A percentile compares a stretch with the other conserved stretches of the same genome.
phyloP scores from a whole-genome alignment of 2,329 filamentous ascomycete genomes.

The Shiraia sp. region DNA sequence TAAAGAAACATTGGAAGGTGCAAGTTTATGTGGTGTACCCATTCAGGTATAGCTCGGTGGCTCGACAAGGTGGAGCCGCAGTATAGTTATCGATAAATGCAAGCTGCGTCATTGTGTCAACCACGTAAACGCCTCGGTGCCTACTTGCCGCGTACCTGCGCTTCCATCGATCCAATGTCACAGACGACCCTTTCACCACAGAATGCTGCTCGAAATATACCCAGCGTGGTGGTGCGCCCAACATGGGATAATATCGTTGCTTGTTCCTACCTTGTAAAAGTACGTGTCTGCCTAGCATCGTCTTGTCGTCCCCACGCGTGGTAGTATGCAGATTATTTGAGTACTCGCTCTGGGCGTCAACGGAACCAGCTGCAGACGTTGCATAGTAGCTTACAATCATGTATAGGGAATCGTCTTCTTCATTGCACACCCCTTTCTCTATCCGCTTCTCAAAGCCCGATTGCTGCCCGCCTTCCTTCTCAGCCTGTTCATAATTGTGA shows the following conservation, averaged over 20 bases:
- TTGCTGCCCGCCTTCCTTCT: constrained; percentile 81
- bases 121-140: neutral
- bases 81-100: too few relatives aligned
- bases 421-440: constrained; percentile 73
- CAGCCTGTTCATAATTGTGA: constrained; percentile 78
- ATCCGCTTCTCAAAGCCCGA: constrained; percentile 76
- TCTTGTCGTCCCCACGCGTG: too few relatives aligned
- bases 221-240: constrained; percentile 33
- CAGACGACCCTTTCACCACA: constrained; percentile 33
- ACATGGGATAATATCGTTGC: constrained; percentile 31
- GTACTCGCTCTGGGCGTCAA: too few relatives aligned
- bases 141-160: constrained; percentile 5
- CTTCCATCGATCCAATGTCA: constrained; percentile 23
- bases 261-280: constrained; percentile 38
- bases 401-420: constrained; percentile 80
- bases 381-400: constrained; percentile 16
- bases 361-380: neutral
- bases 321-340: too few relatives aligned
- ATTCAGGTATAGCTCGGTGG: too few relatives aligned
- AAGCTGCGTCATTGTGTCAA: too few relatives aligned
- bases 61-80: too few relatives aligned
- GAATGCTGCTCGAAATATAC: constrained; percentile 31
- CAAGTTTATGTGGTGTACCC: too few relatives aligned
- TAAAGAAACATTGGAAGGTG: too few relatives aligned
- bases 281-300: constrained; percentile 6